Conservation (phyloP, 441 rosid species). For the Aleurites moluccanus region DNA sequence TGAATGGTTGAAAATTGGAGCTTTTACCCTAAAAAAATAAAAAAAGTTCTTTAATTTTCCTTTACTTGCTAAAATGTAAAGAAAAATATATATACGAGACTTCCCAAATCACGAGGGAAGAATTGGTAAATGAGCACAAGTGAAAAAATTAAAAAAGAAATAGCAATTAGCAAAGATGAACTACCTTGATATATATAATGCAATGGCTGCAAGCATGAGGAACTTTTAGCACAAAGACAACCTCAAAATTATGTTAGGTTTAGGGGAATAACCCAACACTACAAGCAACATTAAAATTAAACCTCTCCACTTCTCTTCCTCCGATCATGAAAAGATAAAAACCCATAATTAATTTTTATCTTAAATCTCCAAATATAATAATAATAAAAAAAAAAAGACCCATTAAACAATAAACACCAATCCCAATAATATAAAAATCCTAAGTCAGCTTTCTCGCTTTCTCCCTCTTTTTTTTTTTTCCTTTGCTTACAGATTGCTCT, state of each 20-base stretch:
- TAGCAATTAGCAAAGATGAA: background rate
- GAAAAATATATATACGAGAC: no score
- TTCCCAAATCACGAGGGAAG: no score
- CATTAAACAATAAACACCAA: slow-evolving; percentile 16
- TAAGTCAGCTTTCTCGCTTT: slow-evolving; percentile 10
- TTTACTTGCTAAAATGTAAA: no score
- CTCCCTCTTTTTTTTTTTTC: no score
- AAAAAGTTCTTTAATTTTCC: no score
- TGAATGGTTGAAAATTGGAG: background rate
- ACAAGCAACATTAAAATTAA: background rate
- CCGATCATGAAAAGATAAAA: background rate
- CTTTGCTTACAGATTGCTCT: slow-evolving; percentile 12
- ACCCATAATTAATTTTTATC: slow-evolving; percentile 12
- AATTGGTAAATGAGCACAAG: no score
- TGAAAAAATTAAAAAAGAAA: no score
- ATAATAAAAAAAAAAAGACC: background rate
- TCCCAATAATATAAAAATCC: slow-evolving; percentile 15
- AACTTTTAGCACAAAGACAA: background rate
- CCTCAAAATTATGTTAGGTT: background rate
- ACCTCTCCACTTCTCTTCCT: background rate
- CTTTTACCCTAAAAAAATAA: no score
- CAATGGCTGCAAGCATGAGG: background rate
- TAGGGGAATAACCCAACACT: slow-evolving; percentile 7
- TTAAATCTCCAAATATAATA: background rate
- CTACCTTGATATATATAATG: background rate